phyloP scores from a whole-genome alignment of 108 stramenopile genomes.

The Schizochytrium sp. region DNA sequence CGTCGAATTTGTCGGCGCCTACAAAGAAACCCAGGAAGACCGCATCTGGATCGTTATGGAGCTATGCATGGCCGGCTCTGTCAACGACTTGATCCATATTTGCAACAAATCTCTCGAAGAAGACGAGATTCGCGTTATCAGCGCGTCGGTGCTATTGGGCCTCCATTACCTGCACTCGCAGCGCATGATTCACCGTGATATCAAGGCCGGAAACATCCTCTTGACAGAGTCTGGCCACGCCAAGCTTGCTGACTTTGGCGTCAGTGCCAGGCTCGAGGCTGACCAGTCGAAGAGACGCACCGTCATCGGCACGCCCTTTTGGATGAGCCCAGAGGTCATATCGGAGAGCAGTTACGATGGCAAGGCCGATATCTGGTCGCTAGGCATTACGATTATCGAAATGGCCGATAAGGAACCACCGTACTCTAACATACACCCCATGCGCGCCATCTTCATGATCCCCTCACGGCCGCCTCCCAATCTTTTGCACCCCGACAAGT shows the following conservation, averaged over 20 bases:
- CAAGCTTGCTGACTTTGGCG: conserved; percentile 87
- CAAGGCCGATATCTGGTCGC: conserved; percentile 87
- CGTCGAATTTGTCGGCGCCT: conserved; percentile 76
- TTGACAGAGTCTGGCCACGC: conserved; percentile 73
- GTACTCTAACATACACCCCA: conserved; percentile 84
- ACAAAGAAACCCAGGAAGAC: conserved; percentile 20
- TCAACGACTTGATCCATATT: conserved; percentile 71
- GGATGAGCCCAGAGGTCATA: conserved; percentile 98
- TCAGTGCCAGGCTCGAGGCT: conserved; percentile 76
- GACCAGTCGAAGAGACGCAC: conserved; percentile 88
- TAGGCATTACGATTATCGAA: conserved; percentile 96
- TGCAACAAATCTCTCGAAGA: conserved; percentile 48
- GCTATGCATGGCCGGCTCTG: conserved; percentile 73
- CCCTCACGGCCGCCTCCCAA: conserved; percentile 46
- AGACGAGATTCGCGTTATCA: conserved; percentile 66
- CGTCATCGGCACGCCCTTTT: conserved; percentile 96
- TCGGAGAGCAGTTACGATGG: conserved; percentile 44
- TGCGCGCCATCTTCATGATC: conserved; percentile 60
- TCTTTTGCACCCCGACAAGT: conserved; percentile 34
- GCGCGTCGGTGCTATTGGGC: conserved; percentile 74
- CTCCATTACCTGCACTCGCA: conserved; percentile 79
- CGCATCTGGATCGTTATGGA: conserved; percentile 73
- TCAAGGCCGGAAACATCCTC: conserved; percentile 87
- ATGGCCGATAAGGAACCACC: conserved; percentile 96
- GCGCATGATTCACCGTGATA: conserved; percentile 77